A percentile compares a stretch with the other conserved stretches of the same genome.
Conservation (phyloP, 2,329 filamentous ascomycete genomes). For the Cucurbitaria berberidis region DNA sequence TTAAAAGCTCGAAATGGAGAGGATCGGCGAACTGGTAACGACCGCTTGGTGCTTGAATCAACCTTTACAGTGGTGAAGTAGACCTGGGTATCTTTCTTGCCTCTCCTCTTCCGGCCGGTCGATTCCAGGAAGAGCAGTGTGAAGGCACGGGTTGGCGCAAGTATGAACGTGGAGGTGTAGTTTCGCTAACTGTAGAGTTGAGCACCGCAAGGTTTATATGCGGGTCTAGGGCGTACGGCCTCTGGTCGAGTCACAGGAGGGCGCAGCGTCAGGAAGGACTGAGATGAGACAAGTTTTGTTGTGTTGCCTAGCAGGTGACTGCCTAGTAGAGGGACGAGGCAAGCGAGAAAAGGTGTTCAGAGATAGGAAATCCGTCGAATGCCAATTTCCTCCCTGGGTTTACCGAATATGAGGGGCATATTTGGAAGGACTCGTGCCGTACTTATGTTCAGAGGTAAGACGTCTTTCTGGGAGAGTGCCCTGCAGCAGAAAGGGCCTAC, state of each 20-base stretch:
- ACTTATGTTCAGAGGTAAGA: constrained; percentile 38
- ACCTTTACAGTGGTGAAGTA: constrained; percentile 33
- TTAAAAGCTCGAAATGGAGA: constrained; percentile 32
- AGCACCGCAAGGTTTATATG: constrained; percentile 35
- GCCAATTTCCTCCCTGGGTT: constrained; percentile 30
- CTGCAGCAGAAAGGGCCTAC: constrained; percentile 28
- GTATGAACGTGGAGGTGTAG: constrained; percentile 25
- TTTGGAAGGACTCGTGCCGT: constrained; percentile 30
- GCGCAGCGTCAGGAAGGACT: constrained; percentile 31
- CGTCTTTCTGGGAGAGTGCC: constrained; percentile 17
- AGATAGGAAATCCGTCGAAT: constrained; percentile 15
- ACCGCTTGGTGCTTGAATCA: constrained; percentile 31
- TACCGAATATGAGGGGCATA: constrained; percentile 21
- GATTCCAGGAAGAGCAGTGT: constrained; percentile 32
- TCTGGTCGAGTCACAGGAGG: constrained; percentile 37
- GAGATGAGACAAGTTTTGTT: constrained; percentile 35
- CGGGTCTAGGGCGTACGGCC: constrained; percentile 37
- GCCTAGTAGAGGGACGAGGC: constrained; percentile 28
- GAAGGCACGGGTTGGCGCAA: constrained; percentile 15
- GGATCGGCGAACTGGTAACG: constrained; percentile 28
- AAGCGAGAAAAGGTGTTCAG: constrained; percentile 10
- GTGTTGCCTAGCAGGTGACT: constrained; percentile 38
- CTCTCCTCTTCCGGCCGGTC: constrained; percentile 42
- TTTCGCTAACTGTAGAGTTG: constrained; percentile 20
- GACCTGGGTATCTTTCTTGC: constrained; percentile 21